phyloP scores from a whole-genome alignment of 1,284 basidiomycete genomes.

The Violaceomyces palustris region DNA sequence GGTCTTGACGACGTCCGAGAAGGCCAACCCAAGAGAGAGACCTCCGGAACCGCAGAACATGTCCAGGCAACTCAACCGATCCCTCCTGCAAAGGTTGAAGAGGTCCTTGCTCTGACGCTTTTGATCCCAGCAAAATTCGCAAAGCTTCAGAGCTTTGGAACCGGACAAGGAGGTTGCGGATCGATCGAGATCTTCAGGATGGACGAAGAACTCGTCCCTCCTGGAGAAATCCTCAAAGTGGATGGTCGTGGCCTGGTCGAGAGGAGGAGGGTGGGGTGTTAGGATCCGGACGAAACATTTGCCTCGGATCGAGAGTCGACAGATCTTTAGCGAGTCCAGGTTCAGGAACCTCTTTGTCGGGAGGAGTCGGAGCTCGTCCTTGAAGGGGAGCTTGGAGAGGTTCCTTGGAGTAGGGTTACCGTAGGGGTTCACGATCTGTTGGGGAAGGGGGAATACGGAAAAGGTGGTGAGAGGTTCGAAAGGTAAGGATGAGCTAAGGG shows the following conservation, averaged over 20 bases:
- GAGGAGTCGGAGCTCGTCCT: slow-evolving; percentile 8
- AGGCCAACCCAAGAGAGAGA: slow-evolving; percentile 14
- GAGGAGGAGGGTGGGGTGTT: not conserved
- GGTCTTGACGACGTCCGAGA: slow-evolving; percentile 18
- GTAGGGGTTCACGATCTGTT: too few species aligned
- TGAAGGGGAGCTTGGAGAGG: too few species aligned
- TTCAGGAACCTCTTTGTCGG: not conserved
- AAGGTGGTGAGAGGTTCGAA: too few species aligned
- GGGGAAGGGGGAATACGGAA: too few species aligned
- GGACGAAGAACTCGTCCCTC: slow-evolving; percentile 5
- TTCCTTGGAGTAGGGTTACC: too few species aligned
- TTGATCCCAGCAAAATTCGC: not conserved
- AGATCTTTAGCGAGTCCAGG: too few species aligned
- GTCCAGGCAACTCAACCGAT: slow-evolving; percentile 6
- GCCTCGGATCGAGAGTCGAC: not conserved
- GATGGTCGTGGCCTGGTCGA: not conserved
- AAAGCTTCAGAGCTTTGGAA: not conserved
- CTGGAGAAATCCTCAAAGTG: not conserved
- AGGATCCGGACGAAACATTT: slow-evolving; percentile 6
- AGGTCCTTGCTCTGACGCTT: not conserved
- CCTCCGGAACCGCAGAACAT: slow-evolving; percentile 24
- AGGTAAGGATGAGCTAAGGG: too few species aligned
- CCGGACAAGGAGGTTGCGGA: not conserved
- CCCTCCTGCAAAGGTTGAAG: not conserved
- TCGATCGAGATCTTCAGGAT: not conserved